These are phyloP conservation scores for Cladosporium sp. DNA, from an alignment of 2,329 filamentous ascomycete species.

Conservation along the genomic window DNA sequence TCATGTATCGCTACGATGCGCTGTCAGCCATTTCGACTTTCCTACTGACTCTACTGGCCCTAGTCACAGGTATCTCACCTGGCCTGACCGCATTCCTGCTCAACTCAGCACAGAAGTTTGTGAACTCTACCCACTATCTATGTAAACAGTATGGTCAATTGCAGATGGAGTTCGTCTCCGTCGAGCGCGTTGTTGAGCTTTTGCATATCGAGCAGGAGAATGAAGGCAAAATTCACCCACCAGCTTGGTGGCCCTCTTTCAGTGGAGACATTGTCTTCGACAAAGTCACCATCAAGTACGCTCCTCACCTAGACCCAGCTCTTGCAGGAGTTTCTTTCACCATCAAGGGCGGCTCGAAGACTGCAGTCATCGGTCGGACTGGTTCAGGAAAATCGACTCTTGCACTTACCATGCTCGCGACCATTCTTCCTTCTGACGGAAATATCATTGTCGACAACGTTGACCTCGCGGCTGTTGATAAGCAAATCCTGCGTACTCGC, in stretches of 20 bases:
- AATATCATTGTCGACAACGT: constrained; percentile 58
- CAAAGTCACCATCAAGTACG: constrained; percentile 73
- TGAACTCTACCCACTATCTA: constrained; percentile 65
- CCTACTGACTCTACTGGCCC: constrained; percentile 66
- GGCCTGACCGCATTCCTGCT: constrained; percentile 82
- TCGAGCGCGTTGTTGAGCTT: constrained; percentile 80
- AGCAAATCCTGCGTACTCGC: constrained; percentile 56
- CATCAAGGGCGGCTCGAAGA: constrained; percentile 73
- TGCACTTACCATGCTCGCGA: constrained; percentile 56
- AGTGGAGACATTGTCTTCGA: constrained; percentile 72
- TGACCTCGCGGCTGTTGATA: constrained; percentile 56
- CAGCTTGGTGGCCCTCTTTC: constrained; percentile 71
- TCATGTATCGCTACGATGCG: constrained; percentile 72
- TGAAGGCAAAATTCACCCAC: constrained; percentile 62
- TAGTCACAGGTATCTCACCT: constrained; percentile 69
- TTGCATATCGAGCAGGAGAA: constrained; percentile 74
- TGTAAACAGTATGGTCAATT: constrained; percentile 79
- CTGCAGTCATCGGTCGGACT: constrained; percentile 75
- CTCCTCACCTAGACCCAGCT: constrained; percentile 69
- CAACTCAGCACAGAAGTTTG: constrained; percentile 65
- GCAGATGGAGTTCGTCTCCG: constrained; percentile 88
- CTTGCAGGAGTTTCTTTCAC: constrained; percentile 64
- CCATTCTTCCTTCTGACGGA: constrained; percentile 51
- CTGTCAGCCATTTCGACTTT: constrained; percentile 72
- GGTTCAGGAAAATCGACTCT: constrained; percentile 81